Base-by-base conservation (phyloP, 495 filamentous ascomycete species). In the Neurospora sp. region DNA sequence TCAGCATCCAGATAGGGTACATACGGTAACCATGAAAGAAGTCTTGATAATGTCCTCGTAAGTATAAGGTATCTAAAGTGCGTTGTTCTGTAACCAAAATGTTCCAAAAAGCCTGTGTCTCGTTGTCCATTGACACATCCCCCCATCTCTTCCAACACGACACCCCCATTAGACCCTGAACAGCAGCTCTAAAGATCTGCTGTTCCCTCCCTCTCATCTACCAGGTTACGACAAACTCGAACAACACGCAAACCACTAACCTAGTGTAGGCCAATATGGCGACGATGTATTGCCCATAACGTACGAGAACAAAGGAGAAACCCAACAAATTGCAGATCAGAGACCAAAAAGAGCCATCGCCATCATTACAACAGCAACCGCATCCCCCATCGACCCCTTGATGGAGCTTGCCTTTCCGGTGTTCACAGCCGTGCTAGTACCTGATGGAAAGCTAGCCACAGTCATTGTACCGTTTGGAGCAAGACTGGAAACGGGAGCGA, bases 351-450 rank as follows among this genome's bases (percentile, higher is more conserved):
- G 27, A 35, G 27, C 54, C 54, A 83, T 77, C 14, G 76, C 79
- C 35, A 72, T 70, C 74, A 83, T 74, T n/a, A 79, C 72, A 20
- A 75, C 79, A 18, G 74, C 76, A 69, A 82, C 75, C 16, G 78
- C 76, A 10, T 76, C 81, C 7, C 74, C 77, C 20, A 81, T 74
- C 7, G 75, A 78, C 69, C 78, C 76, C 11, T 74, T 75, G 27
- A 72, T 23, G 39, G 37, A 62, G 54, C 54, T 62, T 62, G 54
- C 54, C 54, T 35, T 62, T 35, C 54, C 54, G 6, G 27, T 35
- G 8, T 3, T 35, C 27, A 16, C 27, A 31, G 42, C 42, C 4
- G 42, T 5, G 42, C 42, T 46, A 46, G 14, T 62, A 62, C 27
- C 54, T 14, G 54, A 62, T 18, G 54, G 54, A 3, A 35, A 35